Percentiles rank a stretch among this genome's conserved stretches.
These are phyloP conservation scores for Neobulgaria alba DNA, from an alignment of 2,329 filamentous ascomycete genomes.

Conservation along the genomic window DNA sequence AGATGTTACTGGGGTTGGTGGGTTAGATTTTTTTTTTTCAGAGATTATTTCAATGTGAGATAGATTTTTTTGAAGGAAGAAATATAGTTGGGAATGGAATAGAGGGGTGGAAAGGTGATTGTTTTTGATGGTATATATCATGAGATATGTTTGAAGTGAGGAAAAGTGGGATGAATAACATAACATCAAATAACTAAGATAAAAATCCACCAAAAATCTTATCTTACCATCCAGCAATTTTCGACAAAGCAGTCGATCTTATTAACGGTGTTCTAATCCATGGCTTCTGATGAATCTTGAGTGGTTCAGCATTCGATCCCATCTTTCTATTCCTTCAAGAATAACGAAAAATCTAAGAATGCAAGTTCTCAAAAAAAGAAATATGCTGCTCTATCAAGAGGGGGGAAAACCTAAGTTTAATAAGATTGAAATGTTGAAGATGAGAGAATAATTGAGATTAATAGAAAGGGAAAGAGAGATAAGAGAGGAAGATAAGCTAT, in stretches of 20 bases:
- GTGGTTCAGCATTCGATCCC: constrained; percentile 9
- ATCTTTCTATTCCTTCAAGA: no score
- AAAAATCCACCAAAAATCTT: no score
- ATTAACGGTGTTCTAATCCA: constrained; percentile 24
- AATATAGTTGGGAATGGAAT: constrained; percentile 1
- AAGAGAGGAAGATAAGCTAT: not conserved
- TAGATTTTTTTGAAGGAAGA: no score
- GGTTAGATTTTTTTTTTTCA: no score
- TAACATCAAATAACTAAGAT: no score
- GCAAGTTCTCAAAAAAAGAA: no score
- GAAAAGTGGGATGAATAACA: not conserved
- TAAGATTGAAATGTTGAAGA: not conserved
- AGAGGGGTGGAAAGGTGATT: not conserved
- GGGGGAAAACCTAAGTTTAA: no score
- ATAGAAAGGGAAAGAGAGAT: not conserved
- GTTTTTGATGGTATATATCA: not conserved
- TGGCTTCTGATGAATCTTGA: constrained; percentile 11
- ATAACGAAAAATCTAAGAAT: no score
- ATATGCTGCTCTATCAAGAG: no score
- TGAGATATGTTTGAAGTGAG: no score
- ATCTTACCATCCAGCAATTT: constrained; percentile 24
- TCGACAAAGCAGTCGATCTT: constrained; percentile 20
- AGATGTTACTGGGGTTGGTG: constrained; percentile 43
- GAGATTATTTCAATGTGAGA: no score
- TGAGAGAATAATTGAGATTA: not conserved